Base-by-base conservation (phyloP, 192 early-diverging fungal genomes). In the Umbelopsis sp. region DNA sequence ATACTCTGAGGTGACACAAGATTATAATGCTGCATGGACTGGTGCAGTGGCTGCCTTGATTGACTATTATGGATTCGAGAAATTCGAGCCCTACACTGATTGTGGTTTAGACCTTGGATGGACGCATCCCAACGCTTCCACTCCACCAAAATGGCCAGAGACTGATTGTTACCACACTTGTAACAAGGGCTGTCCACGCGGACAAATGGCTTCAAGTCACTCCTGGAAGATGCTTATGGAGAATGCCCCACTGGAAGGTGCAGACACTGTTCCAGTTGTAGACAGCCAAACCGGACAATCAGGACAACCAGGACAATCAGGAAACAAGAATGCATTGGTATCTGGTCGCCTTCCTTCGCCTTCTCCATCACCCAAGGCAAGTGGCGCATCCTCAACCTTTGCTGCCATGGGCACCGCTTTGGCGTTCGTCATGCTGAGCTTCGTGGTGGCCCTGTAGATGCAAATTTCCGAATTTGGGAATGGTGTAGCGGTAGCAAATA, bases 1-100 rank as follows among this genome's bases (percentile, higher is more conserved):
- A 27, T 80, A 82, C 53, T 80, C 73, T 20, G 88, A 89, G 74
- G 86, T 83, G 51, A 81, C 77, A 10, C 78, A 80, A 64, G 78
- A 74, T 69, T 79, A 79, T 47, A 79, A 79, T 74, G 65, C 72
- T 1, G 77, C 71, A 49, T 78, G 76, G 76, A 73, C 76, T 0
- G 76, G 78, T 7, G 74, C 74, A 1, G 70, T 76, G 35, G 78
- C 78, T 11, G 78, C 74, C 21, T 33, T 80, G 50, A 80, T 80
- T 30, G 78, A 80, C 41, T 80, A 58, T 35, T 80, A 80, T 46
- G 78, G 78, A 1, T 16, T 18, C 9, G 55, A 76, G 0, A 72
- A 55, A 7, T 80, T 80, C 49, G 71, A 75, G 45, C 78, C 78
- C 25, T 80, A 71, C 27, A 71, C 71, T 15, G 78, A 80, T 21